Conservation (phyloP, 768 basidiomycete species). For the Collybia sp. region DNA sequence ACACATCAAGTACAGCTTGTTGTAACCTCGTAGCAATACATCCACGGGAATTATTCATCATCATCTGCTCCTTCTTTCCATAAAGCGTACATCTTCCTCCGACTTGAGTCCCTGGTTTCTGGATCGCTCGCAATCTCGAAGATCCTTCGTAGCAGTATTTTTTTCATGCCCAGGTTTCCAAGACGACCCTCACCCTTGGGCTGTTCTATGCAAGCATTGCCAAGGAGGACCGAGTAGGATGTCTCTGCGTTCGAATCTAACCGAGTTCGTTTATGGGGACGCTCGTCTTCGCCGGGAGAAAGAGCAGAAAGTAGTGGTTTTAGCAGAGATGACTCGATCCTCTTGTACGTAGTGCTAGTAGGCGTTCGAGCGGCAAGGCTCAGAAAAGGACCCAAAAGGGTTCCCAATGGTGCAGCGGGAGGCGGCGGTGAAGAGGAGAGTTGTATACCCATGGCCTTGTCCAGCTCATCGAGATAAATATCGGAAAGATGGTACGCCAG, state of each 20-base stretch:
- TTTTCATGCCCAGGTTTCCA: conserved; percentile 34
- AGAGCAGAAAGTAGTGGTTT: conserved; percentile 64
- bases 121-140: conserved; percentile 73
- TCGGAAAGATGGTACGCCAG: conserved; percentile 86
- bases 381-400: conserved; percentile 68
- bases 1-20: too few species aligned
- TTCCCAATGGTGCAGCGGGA: conserved; percentile 23
- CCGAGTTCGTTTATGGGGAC: conserved; percentile 43
- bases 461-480: conserved; percentile 85
- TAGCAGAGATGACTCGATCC: conserved; percentile 64
- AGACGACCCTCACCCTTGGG: conserved; percentile 34
- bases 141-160: conserved; percentile 52
- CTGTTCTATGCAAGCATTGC: conserved; percentile 48
- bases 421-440: conserved; percentile 42
- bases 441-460: conserved; percentile 48
- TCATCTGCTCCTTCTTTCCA: conserved; percentile 66
- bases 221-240: conserved; percentile 39
- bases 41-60: conserved; percentile 7
- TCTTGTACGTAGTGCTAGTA: conserved; percentile 62
- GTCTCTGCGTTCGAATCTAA: conserved; percentile 22
- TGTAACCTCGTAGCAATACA: too few species aligned
- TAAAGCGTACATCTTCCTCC: conserved; percentile 77
- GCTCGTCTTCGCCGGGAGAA: conserved; percentile 30
- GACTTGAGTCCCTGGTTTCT: conserved; percentile 73
- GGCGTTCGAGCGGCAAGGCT: conserved; percentile 64